These are phyloP conservation scores for Neonothopanus nambi DNA, from an alignment of 1,284 basidiomycete species.

Conservation along the genomic window DNA sequence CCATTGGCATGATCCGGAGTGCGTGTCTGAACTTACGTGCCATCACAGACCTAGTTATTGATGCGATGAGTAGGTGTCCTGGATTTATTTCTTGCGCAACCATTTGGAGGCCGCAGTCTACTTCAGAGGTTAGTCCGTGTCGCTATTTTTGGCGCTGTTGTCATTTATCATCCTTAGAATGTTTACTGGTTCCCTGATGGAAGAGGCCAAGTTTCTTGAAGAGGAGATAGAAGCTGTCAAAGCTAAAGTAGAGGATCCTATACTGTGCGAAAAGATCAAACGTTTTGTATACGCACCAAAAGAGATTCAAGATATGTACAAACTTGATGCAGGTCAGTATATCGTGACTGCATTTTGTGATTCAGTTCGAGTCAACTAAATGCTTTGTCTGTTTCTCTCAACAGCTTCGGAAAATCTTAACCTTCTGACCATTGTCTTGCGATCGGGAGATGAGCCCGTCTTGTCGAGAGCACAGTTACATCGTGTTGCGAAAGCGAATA, in stretches of 20 bases:
- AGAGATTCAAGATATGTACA: constrained; percentile 85
- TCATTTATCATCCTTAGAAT: constrained; percentile 56
- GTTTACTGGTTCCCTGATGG: constrained; percentile 90
- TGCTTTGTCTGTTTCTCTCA: constrained; percentile 1
- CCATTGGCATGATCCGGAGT: constrained; percentile 92
- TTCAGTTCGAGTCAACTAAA: no score
- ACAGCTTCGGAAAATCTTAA: constrained; percentile 74
- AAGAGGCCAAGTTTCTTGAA: constrained; percentile 83
- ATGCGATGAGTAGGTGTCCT: constrained; percentile 54
- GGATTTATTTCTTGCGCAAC: constrained; percentile 97
- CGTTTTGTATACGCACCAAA: constrained; percentile 85
- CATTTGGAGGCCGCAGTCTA: constrained; percentile 92
- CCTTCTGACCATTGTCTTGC: constrained; percentile 81
- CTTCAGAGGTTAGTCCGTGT: constrained; percentile 68
- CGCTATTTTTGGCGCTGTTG: background rate
- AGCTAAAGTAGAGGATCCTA: constrained; percentile 86
- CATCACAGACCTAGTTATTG: constrained; percentile 1
- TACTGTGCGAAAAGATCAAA: constrained; percentile 87
- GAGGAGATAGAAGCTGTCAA: constrained; percentile 87
- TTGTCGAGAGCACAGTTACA: constrained; percentile 78
- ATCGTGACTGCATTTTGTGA: no score
- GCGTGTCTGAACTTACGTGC: constrained; percentile 16
- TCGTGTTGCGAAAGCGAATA: constrained; percentile 73
- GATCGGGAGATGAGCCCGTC: constrained; percentile 76
- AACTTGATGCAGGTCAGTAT: constrained; percentile 75